A percentile compares a stretch with the other conserved stretches of the same genome.
These are phyloP conservation scores for Laburnicola sp. DNA, from an alignment of 2,329 filamentous ascomycete genomes.

Conservation along the genomic window DNA sequence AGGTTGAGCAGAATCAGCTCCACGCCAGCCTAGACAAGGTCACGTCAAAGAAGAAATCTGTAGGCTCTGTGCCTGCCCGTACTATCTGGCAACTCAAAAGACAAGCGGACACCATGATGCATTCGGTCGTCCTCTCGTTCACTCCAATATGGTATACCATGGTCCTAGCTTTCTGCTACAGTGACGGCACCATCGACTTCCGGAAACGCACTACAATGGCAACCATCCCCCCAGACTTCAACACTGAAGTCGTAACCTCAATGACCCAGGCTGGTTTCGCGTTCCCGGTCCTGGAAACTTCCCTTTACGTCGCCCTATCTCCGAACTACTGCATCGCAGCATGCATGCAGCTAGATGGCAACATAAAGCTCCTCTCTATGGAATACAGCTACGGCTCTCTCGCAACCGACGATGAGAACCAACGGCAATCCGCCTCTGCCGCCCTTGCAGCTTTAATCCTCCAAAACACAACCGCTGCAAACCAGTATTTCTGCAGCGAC, in stretches of 20 bases:
- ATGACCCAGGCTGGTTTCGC: conserved; percentile 78
- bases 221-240: conserved; percentile 65
- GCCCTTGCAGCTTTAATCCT: conserved; percentile 48
- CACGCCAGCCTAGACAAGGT: conserved; percentile 80
- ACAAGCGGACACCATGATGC: conserved; percentile 67
- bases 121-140: conserved; percentile 71
- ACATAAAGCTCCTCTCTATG: conserved; percentile 47
- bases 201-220: conserved; percentile 75
- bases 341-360: conserved; percentile 49
- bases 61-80: conserved; percentile 37
- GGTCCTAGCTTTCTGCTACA: conserved; percentile 71
- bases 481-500: conserved; percentile 53
- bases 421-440: conserved; percentile 34
- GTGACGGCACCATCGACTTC: conserved; percentile 80
- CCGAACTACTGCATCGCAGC: conserved; percentile 54
- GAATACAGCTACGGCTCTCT: conserved; percentile 45
- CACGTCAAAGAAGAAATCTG: conserved; percentile 64
- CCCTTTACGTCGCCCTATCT: conserved; percentile 51
- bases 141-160: conserved; percentile 71
- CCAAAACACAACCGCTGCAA: conserved; percentile 48
- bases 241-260: conserved; percentile 67
- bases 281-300: conserved; percentile 67
- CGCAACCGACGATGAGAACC: conserved; percentile 31
- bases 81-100: conserved; percentile 53
- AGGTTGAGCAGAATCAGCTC: conserved; percentile 63